Base-by-base conservation (phyloP, 306 rosid species). In the Delonix regia region DNA sequence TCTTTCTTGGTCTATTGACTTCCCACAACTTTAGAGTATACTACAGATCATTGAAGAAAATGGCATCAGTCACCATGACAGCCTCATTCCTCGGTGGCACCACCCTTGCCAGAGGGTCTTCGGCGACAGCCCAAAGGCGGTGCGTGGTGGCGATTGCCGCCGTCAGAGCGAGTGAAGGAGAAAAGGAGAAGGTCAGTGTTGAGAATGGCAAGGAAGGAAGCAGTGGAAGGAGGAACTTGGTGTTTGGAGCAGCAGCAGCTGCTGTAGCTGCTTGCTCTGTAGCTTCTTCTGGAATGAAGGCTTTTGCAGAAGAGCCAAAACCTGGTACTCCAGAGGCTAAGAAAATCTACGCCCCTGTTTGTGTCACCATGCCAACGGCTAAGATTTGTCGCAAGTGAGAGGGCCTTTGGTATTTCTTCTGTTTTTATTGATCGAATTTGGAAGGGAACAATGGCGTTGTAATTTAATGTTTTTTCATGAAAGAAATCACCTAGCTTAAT, bases 361-460 rank as follows among this genome's bases (percentile, higher is more conserved):
- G 90, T 85, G 90, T 86, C 42, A 89, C 86, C 49, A 81, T 64
- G 78, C 89, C 89, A 47, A 85, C 90, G 22, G 88, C 90, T 51
- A 77, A 62, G 69, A 74, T 87, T 61, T 83, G 93, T 74, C 87
- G 18, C 75, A 85, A 76, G 4, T 81, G 84, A 83, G 61, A 56
- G 21, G 22, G 6, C 33, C 33, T 30, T 4, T 30, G 33, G 33
- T 30, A 4, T 71, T 48, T 13, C 56, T 24, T 57, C 6, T 28
- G 9, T 44, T 44, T 44, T 44, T 0, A 22, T 18, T 45, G 34
- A 56, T 34, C 55, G 75, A 9, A 41, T 30, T 1, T 30, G 33
- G 63, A 52, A 71, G 41, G 48, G 82, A 62, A 63, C 57, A 55
- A 12, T 64, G 61, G 67, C 66, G 77, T 24, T 80, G 62, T 75